Base-by-base conservation (phyloP, 805 yeast species). In the Pichia manshurica region DNA sequence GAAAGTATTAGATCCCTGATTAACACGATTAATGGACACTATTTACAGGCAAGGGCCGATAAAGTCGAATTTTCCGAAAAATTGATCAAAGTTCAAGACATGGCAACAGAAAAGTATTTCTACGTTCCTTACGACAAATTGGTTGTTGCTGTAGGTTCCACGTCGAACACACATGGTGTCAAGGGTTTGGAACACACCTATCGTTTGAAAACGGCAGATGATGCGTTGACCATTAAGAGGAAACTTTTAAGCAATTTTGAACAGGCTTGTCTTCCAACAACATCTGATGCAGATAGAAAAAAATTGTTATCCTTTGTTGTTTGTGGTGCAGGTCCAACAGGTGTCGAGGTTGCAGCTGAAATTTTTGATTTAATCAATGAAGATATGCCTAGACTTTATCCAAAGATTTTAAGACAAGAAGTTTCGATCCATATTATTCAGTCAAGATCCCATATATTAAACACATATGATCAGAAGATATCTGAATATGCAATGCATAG, bases 301-400 rank as follows among this genome's bases (percentile, higher is more conserved):
- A 79, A 95, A 65, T 75, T 91, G 59, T 76, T 91, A 63, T 85
- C 85, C 51, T 82, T 89, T 59, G 91, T 91, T 53, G 95, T 90
- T 53, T 95, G 93, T 56, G 98, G 97, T 60, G 98, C 96, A 67
- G 97, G 97, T 52, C 97, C 97, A 64, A 91, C 98, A 42, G 98
- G 98, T 71, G 96, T 90, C 52, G 97, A 90, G 71, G 84, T 88
- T 60, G 96, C 97, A 56, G 97, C 96, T 60, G 97, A 91, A 70
- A 72, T 90, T 58, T 95, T 85, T 70, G 98, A 90, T 68, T 88
- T 86, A 68, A 82, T 89, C 53, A 91, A 87, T 67, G 95, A 90
- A 67, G 97, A 90, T 68, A 74, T 90, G 69, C 72, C 74, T 59
- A 84, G 82, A 68, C 85, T 95, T 88, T 84, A 87, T 71, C 96